A percentile compares a stretch with the other conserved stretches of the same genome.
Evolutionary conservation across 768 basidiomycete species (phyloP).

Genomic region (Austroboletus eburneus): DNA sequence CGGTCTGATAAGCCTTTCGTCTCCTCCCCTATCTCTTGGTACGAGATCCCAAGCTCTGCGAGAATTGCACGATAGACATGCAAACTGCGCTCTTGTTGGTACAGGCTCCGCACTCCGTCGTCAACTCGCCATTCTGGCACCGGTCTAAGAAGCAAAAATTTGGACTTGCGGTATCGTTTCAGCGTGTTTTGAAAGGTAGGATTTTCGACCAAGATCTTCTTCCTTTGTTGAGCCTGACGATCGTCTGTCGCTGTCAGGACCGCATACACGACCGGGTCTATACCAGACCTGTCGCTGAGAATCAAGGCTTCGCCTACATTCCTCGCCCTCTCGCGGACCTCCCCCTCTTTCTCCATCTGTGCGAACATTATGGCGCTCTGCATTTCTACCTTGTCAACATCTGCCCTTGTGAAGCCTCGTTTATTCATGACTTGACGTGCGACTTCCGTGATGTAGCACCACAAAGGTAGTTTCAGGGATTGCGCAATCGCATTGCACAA

Average conservation of each 20-base stretch:
- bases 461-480: constrained; percentile 35
- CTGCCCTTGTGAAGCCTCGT: constrained; percentile 49
- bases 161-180: constrained; percentile 40
- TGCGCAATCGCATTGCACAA: constrained; percentile 50
- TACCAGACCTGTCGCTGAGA: constrained; percentile 60
- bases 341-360: constrained; percentile 45
- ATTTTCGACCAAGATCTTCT: constrained; percentile 32
- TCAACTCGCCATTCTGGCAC: constrained; percentile 59
- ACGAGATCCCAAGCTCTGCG: constrained; percentile 39
- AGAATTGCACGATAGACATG: constrained; percentile 39
- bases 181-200: constrained; percentile 41
- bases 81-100: constrained; percentile 42
- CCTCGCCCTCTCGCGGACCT: constrained; percentile 10
- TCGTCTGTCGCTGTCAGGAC: constrained; percentile 40
- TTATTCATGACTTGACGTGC: constrained; percentile 54
- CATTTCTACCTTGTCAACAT: constrained; percentile 53
- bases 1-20: constrained; percentile 35
- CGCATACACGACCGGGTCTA: constrained; percentile 64
- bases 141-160: constrained; percentile 52
- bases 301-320: constrained; percentile 28
- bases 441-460: constrained; percentile 54
- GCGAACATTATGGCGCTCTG: constrained; percentile 58
- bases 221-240: constrained; percentile 34
- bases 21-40: constrained; percentile 43
- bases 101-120: constrained; percentile 57